Evolutionary conservation across 768 basidiomycete species (phyloP).

Genomic region (Lactarius akahatsu): DNA sequence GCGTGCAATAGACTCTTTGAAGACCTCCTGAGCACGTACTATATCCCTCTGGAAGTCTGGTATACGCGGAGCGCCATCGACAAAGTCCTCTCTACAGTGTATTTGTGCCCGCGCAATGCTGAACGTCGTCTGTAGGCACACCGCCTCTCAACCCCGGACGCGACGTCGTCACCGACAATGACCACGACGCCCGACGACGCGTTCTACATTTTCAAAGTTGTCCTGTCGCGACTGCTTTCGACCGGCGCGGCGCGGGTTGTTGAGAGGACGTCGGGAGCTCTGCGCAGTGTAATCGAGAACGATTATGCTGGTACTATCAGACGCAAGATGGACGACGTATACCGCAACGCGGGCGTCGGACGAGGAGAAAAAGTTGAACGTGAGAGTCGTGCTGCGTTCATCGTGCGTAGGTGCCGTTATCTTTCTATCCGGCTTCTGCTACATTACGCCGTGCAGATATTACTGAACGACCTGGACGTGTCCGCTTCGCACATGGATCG

Average conservation of each 20-base stretch:
- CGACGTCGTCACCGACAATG: constrained; percentile 56
- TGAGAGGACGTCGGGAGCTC: constrained; percentile 55
- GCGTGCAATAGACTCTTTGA: constrained; percentile 61
- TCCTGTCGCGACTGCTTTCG: constrained; percentile 73
- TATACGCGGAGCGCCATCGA: constrained; percentile 84
- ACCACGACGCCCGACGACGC: constrained; percentile 90
- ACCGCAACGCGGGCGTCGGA: constrained; percentile 50
- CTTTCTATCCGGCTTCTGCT: not conserved
- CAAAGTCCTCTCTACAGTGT: constrained; percentile 53
- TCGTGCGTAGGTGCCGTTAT: constrained; percentile 54
- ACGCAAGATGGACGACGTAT: constrained; percentile 86
- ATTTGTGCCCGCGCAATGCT: not conserved
- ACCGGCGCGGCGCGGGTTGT: constrained; percentile 67
- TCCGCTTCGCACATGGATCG: constrained; percentile 89
- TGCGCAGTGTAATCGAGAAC: constrained; percentile 74
- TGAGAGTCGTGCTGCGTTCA: constrained; percentile 76
- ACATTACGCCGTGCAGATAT: constrained; percentile 52
- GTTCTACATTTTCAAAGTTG: constrained; percentile 91
- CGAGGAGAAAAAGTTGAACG: constrained; percentile 76
- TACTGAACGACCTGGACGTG: constrained; percentile 92
- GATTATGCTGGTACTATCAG: constrained; percentile 82
- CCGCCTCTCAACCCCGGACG: constrained; percentile 73
- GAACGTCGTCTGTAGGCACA: constrained; percentile 64
- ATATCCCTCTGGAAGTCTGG: constrained; percentile 90
- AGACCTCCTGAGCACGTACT: constrained; percentile 67